Evolutionary conservation across 441 rosid genomes (phyloP), one percentile per base, ranked within the genome.

Genomic region (Eruca vesicaria): DNA sequence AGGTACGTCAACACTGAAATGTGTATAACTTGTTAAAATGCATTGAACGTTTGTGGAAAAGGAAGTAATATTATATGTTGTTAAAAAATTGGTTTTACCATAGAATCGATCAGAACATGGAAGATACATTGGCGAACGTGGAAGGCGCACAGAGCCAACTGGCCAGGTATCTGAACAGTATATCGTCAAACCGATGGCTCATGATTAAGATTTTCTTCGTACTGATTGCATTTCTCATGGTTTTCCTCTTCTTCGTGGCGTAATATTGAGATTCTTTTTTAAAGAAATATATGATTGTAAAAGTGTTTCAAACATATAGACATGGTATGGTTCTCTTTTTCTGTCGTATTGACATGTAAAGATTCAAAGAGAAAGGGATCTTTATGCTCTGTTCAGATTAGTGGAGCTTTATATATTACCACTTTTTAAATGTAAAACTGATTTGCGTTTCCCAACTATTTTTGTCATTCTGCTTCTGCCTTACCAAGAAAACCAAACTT

Each of bases 61-160:
- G 28, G 15, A 77, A 50, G 52, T 19, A 53, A 71, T 55, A 63
- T 29, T 10, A 45, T 20, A n/a, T 43, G 50, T n/a, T 14, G 7
- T 14, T 29, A 16, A 9, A 60, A 38, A 11, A 5, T 4, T 18
- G 68, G 64, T 50, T 75, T 63, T 60, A 68, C 86, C 50, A 66
- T 85, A 95, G 98, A 85, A 95, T 95, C 77, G 99, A 95, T 32
- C 98, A 95, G 78, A 93, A 91, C 83, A 90, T 91, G 97, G 98
- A 93, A 3, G 99, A 95, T 41, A 82, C 96, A 6, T 72, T 95
- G 60, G 67, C 90, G 12, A 91, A 91, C 63, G 96, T 95, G 45
- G 99, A 95, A 82, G 96, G 98, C 2, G 99, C 99, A 45, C 99
- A 90, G 66, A 86, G 90, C 78, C 96, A 90, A 72, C 78, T 93